Conservation (phyloP, 2,329 filamentous ascomycete genomes). For the Fusarium goolgardi region DNA sequence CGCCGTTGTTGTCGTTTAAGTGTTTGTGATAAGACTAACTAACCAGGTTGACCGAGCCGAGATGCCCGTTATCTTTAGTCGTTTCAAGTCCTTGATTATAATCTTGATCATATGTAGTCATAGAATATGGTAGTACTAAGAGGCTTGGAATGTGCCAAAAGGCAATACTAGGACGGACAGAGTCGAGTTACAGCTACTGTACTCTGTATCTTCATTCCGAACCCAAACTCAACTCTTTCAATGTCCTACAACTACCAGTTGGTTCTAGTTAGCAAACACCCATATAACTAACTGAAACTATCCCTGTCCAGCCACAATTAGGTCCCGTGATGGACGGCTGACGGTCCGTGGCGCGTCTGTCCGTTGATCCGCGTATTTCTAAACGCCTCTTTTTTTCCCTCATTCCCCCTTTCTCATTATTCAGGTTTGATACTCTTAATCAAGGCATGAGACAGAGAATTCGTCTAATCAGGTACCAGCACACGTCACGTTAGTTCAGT, state of each 20-base stretch:
- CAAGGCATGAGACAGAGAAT: not conserved
- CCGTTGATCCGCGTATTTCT: constrained; percentile 24
- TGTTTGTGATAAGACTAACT: constrained; percentile 9
- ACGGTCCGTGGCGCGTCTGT: constrained; percentile 44
- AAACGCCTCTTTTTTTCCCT: constrained; percentile 15
- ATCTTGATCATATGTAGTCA: not conserved
- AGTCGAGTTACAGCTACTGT: not conserved
- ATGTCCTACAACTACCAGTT: constrained; percentile 4
- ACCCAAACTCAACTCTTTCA: constrained; percentile 10
- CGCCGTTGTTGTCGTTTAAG: constrained; percentile 12
- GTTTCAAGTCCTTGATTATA: constrained; percentile 20
- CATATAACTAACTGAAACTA: constrained; percentile 17
- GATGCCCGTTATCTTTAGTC: constrained; percentile 5
- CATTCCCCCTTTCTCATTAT: constrained; percentile 5
- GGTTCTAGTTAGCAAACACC: not conserved
- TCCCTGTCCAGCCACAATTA: constrained; percentile 31
- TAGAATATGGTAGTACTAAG: too few species aligned
- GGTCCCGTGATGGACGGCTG: constrained; percentile 38
- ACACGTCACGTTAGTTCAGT: not conserved
- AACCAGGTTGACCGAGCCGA: constrained; percentile 30
- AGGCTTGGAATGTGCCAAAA: constrained; percentile 11
- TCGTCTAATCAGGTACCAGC: not conserved
- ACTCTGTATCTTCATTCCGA: not conserved
- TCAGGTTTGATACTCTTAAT: not conserved
- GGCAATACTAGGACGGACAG: not conserved